These are phyloP conservation scores for Ligustrum vulgare DNA, from an alignment of 257 asterid genomes.

Conservation along the genomic window DNA sequence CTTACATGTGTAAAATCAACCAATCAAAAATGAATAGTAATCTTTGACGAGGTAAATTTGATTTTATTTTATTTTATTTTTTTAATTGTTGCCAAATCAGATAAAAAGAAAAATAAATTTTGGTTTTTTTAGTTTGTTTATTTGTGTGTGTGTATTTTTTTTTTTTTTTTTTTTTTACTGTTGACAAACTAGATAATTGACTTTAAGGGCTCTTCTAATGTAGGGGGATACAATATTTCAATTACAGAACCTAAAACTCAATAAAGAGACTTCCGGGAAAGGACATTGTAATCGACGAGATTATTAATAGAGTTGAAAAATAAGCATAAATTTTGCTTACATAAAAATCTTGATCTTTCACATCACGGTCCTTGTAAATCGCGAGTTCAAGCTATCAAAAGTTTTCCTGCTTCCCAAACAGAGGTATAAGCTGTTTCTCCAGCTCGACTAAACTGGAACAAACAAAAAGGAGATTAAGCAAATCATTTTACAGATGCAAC, in stretches of 20 bases:
- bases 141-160: no score
- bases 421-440: constrained; percentile 77
- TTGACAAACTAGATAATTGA: no score
- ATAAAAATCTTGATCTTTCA: background rate
- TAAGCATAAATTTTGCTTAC: background rate
- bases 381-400: background rate
- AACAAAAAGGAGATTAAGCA: background rate
- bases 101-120: no score
- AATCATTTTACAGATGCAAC: constrained; percentile 6
- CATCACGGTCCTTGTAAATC: background rate
- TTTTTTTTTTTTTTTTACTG: no score
- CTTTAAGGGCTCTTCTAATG: no score
- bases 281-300: background rate
- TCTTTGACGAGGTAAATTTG: no score
- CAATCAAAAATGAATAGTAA: no score
- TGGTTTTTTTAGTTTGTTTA: no score
- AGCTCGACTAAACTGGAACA: constrained; percentile 74
- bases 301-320: background rate
- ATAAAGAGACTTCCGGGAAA: background rate
- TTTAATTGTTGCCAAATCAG: no score
- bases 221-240: background rate
- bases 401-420: constrained; percentile 41
- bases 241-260: background rate
- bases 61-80: no score
- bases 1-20: no score